Percentiles rank a stretch among this genome's conserved stretches.
These are phyloP conservation scores for Salix suchowensis DNA, from an alignment of 345 rosid genomes.

Conservation along the genomic window DNA sequence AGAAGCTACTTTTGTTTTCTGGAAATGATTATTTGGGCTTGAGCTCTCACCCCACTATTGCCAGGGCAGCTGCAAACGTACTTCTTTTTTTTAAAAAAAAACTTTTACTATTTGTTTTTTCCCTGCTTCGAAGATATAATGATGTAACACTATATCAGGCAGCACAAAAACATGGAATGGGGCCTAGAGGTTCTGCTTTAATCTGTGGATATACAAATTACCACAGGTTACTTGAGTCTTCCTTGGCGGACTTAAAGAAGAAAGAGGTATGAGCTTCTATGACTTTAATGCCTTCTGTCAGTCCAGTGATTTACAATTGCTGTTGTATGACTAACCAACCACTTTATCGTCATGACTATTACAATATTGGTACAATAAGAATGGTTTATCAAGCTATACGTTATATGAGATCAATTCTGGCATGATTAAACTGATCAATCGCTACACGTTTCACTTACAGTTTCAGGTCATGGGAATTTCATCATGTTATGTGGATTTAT, in stretches of 20 bases:
- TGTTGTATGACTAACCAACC: background rate
- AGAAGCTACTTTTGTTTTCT: constrained; percentile 78
- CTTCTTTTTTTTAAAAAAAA: background rate
- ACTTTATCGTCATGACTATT: background rate
- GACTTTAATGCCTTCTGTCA: background rate
- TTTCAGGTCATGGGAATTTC: background rate
- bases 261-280: constrained; percentile 56
- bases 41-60: constrained; percentile 82
- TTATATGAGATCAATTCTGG: no score
- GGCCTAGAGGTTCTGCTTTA: constrained; percentile 94
- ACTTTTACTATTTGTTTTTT: background rate
- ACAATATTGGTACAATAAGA: background rate
- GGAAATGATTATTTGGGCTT: constrained; percentile 96
- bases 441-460: background rate
- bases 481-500: background rate
- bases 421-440: background rate
- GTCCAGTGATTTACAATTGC: background rate
- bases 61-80: constrained; percentile 69
- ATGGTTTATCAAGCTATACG: no score
- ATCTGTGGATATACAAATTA: constrained; percentile 87
- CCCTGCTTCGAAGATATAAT: no score
- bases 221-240: constrained; percentile 74
- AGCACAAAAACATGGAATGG: constrained; percentile 84
- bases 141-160: constrained; percentile 46
- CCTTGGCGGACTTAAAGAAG: constrained; percentile 82